Conservation (phyloP, 2,329 filamentous ascomycete species). For the Metarhizium album region DNA sequence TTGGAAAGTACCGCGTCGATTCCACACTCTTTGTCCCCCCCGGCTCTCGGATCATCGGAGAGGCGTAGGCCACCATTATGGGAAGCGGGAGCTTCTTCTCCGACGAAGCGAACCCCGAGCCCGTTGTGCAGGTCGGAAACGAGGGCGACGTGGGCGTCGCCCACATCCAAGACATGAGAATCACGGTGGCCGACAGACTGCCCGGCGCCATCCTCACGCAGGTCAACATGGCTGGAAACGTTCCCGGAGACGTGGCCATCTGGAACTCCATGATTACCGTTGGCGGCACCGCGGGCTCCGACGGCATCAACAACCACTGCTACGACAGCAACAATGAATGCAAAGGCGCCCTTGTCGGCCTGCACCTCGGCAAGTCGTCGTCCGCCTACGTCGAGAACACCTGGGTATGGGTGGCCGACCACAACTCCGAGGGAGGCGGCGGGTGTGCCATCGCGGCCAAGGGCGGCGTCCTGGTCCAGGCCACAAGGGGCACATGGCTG, state of each 20-base stretch:
- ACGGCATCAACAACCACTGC: constrained; percentile 26
- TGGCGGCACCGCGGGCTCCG: constrained; percentile 26
- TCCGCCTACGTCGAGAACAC: constrained; percentile 13
- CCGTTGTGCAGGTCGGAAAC: constrained; percentile 40
- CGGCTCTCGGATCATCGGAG: constrained; percentile 42
- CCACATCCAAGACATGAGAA: constrained; percentile 40
- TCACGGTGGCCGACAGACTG: constrained; percentile 37
- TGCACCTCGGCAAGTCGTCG: constrained; percentile 33
- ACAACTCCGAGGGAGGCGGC: constrained; percentile 34
- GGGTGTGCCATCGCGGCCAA: constrained; percentile 35
- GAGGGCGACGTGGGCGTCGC: constrained; percentile 37
- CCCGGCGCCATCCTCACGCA: constrained; percentile 30
- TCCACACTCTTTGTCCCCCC: constrained; percentile 16
- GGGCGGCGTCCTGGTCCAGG: constrained; percentile 36
- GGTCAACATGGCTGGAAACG: constrained; percentile 22
- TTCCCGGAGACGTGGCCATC: constrained; percentile 38
- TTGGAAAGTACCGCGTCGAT: constrained; percentile 17
- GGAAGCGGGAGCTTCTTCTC: constrained; percentile 32
- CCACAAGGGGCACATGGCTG: constrained; percentile 40
- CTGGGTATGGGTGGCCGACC: constrained; percentile 35
- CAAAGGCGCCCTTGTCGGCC: constrained; percentile 34
- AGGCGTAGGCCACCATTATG: constrained; percentile 42
- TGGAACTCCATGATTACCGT: constrained; percentile 36
- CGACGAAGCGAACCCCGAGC: constrained; percentile 32
- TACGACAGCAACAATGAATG: constrained; percentile 22